phyloP scores from a whole-genome alignment of 768 basidiomycete genomes.

The Lactarius hengduanensis region DNA sequence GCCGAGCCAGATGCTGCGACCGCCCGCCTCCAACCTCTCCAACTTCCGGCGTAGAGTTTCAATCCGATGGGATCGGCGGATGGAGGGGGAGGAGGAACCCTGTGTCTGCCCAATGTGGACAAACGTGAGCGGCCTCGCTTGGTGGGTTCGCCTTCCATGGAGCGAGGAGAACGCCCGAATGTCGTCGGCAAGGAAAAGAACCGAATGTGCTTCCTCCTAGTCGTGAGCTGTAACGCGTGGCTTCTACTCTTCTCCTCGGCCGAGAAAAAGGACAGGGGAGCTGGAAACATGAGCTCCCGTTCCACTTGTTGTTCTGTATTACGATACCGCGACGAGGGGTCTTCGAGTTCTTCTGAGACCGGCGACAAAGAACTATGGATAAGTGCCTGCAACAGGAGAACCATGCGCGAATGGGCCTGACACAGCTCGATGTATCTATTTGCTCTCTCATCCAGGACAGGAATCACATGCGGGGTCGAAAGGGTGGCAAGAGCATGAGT shows the following conservation, averaged over 20 bases:
- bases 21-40: slow-evolving; percentile 41
- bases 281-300: slow-evolving; percentile 70
- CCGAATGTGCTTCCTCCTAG: slow-evolving; percentile 5
- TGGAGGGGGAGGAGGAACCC: slow-evolving; percentile 45
- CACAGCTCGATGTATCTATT: slow-evolving; percentile 48
- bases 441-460: slow-evolving; percentile 36
- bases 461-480: slow-evolving; percentile 38
- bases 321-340: slow-evolving; percentile 34
- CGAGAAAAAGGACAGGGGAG: slow-evolving; percentile 57
- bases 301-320: slow-evolving; percentile 32
- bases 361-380: slow-evolving; percentile 57
- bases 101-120: slow-evolving; percentile 43
- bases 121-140: slow-evolving; percentile 25
- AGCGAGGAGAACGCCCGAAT: not conserved
- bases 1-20: slow-evolving; percentile 4
- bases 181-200: slow-evolving; percentile 3
- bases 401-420: slow-evolving; percentile 69
- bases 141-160: slow-evolving; percentile 14
- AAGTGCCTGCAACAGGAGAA: slow-evolving; percentile 69
- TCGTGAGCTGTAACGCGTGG: not conserved
- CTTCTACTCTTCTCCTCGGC: slow-evolving; percentile 8
- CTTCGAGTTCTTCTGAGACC: slow-evolving; percentile 35
- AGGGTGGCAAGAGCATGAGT: slow-evolving; percentile 60
- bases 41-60: slow-evolving; percentile 47
- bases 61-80: slow-evolving; percentile 46